Conservation (phyloP, 441 rosid genomes). For the Flueggea neowawraea region DNA sequence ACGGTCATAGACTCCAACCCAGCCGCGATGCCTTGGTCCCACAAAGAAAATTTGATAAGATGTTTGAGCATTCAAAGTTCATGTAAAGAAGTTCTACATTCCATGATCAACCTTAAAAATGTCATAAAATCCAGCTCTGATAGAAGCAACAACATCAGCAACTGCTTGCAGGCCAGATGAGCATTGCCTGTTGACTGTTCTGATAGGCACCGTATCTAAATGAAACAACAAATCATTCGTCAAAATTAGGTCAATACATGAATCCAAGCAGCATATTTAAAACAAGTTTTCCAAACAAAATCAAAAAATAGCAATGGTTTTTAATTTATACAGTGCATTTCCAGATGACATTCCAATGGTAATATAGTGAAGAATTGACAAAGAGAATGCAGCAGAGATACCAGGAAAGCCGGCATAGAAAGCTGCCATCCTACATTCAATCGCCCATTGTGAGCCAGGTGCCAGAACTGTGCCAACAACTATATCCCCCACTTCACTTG, state of each 20-base stretch:
- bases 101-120: constrained; percentile 47
- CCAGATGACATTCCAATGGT: neutral
- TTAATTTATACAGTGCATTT: too few species aligned
- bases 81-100: neutral
- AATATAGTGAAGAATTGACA: neutral
- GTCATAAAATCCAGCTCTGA: constrained; percentile 92
- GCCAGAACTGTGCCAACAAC: constrained; percentile 95
- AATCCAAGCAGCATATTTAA: neutral
- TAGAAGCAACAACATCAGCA: constrained; percentile 92
- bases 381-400: constrained; percentile 14
- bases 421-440: constrained; percentile 97
- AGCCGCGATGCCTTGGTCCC: constrained; percentile 76
- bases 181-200: constrained; percentile 96
- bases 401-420: constrained; percentile 99
- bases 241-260: neutral
- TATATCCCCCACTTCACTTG: constrained; percentile 95
- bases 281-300: too few species aligned
- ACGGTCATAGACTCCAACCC: constrained; percentile 92
- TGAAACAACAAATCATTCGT: constrained; percentile 1
- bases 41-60: neutral
- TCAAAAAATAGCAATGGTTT: too few species aligned
- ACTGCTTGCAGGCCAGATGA: constrained; percentile 99
- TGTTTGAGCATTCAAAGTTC: neutral
- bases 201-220: constrained; percentile 77
- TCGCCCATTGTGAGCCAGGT: constrained; percentile 88